Percentiles rank a stretch among this genome's conserved stretches.
These are phyloP conservation scores for Salix arbutifolia DNA, from an alignment of 345 rosid genomes.

Conservation along the genomic window DNA sequence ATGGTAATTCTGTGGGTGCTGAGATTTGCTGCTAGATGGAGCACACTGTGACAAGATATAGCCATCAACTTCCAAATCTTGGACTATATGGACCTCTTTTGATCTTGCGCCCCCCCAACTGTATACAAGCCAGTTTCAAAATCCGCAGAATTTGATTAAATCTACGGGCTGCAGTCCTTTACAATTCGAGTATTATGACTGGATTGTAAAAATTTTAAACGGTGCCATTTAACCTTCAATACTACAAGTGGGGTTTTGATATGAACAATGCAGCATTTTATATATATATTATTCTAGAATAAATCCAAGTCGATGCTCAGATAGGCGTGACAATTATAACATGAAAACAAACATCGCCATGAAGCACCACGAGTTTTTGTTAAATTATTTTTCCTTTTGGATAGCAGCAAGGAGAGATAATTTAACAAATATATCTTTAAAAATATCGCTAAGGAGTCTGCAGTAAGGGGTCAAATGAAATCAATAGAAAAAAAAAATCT, in stretches of 20 bases:
- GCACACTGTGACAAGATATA: background rate
- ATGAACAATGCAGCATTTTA: no score
- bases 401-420: background rate
- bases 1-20: background rate
- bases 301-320: no score
- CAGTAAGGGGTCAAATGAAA: background rate
- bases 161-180: background rate
- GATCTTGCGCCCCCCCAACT: background rate
- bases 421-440: no score
- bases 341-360: background rate
- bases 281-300: no score
- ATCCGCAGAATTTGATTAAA: background rate
- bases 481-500: background rate
- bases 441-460: background rate
- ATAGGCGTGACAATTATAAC: no score
- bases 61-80: background rate
- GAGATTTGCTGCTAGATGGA: background rate
- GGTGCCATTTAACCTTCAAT: no score
- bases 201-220: background rate
- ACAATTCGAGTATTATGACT: background rate
- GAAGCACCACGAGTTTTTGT: background rate
- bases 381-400: background rate
- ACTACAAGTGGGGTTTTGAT: no score
- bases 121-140: conserved; percentile 5
- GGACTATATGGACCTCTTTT: background rate